These are phyloP conservation scores for Meyerozyma sp. DNA, from an alignment of 1,139 yeast genomes.

Conservation along the genomic window DNA sequence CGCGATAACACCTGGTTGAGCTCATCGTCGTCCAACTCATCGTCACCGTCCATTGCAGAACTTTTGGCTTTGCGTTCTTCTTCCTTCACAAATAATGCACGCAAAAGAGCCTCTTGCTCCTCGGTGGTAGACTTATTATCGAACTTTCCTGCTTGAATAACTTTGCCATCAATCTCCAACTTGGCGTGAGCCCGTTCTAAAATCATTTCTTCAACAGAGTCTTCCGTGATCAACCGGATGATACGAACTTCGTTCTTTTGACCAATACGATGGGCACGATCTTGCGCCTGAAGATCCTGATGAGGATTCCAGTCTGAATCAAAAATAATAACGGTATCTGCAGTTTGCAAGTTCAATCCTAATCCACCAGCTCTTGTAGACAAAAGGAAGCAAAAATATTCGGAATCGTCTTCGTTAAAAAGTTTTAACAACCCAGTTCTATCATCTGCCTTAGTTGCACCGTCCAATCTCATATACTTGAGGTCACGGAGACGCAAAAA, in stretches of 20 bases:
- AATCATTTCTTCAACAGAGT: conserved; percentile 80
- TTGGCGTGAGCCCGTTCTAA: conserved; percentile 79
- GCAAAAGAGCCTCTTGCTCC: conserved; percentile 73
- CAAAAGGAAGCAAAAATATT: conserved; percentile 69
- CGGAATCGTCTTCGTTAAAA: conserved; percentile 70
- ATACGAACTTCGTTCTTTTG: conserved; percentile 84
- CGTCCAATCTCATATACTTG: conserved; percentile 76
- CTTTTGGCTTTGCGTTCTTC: conserved; percentile 49
- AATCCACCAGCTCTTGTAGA: conserved; percentile 90
- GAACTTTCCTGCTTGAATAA: conserved; percentile 83
- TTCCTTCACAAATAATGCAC: conserved; percentile 67
- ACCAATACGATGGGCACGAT: conserved; percentile 87
- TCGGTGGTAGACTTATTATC: conserved; percentile 79
- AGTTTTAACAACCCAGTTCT: conserved; percentile 63
- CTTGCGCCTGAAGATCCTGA: conserved; percentile 89
- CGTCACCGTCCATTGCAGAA: conserved; percentile 41
- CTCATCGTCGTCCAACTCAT: conserved; percentile 65
- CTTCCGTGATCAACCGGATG: conserved; percentile 71
- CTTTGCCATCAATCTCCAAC: conserved; percentile 82
- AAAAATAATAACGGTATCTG: conserved; percentile 82
- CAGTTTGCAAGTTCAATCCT: conserved; percentile 80
- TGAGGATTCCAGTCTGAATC: conserved; percentile 94
- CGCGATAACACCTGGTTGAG: conserved; percentile 69
- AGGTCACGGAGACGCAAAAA: conserved; percentile 58
- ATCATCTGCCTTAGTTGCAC: conserved; percentile 79